Conservation (phyloP, 140 eudicot species). For the Senecio squalidus region DNA sequence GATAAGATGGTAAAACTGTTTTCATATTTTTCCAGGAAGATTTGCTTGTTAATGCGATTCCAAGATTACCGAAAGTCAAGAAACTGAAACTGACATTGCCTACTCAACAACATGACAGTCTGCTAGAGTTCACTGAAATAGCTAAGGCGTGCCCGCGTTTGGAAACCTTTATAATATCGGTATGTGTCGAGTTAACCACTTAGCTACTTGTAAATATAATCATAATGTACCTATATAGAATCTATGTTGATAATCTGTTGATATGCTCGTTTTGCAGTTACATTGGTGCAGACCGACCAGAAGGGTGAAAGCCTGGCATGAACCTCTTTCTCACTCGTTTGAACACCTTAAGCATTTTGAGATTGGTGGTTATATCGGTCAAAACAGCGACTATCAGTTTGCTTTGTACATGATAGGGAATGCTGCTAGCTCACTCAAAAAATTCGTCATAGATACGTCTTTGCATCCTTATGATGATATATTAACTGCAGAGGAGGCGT, state of each 20-base stretch:
- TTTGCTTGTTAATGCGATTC: constrained; percentile 14
- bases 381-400: background rate
- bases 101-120: constrained; percentile 31
- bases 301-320: background rate
- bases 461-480: constrained; percentile 2
- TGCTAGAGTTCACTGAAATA: too few species aligned
- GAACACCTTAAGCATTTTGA: background rate
- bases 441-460: constrained; percentile 33
- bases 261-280: too few species aligned
- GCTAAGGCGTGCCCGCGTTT: too few species aligned
- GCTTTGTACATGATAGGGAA: background rate
- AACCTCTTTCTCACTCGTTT: background rate
- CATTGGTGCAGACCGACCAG: background rate
- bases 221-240: too few species aligned
- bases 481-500: background rate
- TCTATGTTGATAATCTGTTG: too few species aligned
- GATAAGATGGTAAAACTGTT: background rate
- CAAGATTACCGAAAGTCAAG: constrained; percentile 33
- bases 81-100: constrained; percentile 30
- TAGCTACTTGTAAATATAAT: too few species aligned
- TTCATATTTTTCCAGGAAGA: constrained; percentile 18
- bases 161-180: too few species aligned
- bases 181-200: too few species aligned
- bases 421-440: background rate
- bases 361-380: background rate